A percentile compares a stretch with the other conserved stretches of the same genome.
phyloP scores from a whole-genome alignment of 148 eudicot genomes.

The Simmondsia chinensis region DNA sequence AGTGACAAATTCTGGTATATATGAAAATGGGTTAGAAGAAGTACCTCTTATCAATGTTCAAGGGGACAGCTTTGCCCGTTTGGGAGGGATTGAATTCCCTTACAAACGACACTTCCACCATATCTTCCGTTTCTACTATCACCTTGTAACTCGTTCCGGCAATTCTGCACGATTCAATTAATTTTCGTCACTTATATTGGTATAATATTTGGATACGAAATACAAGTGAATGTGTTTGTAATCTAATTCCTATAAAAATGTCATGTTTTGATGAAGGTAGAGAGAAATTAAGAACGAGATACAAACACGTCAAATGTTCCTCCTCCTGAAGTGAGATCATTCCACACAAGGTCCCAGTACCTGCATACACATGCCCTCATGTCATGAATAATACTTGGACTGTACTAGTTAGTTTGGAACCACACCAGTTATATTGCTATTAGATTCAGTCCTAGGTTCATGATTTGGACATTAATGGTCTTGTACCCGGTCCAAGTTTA shows the following conservation, averaged over 20 bases:
- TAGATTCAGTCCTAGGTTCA: no score
- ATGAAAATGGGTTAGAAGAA: constrained; percentile 1
- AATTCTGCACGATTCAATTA: constrained; percentile 39
- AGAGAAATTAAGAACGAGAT: constrained; percentile 1
- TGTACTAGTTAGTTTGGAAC: no score
- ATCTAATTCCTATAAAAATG: not conserved
- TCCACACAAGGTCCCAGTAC: constrained; percentile 88
- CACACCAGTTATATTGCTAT: no score
- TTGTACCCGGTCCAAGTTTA: no score
- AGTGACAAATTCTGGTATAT: no score
- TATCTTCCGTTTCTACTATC: constrained; percentile 48
- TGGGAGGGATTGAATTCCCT: constrained; percentile 74
- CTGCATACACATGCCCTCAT: constrained; percentile 18
- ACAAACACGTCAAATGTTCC: constrained; percentile 68
- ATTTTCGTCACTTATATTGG: no score
- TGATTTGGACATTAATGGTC: no score
- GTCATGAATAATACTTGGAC: not conserved
- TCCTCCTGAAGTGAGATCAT: constrained; percentile 35
- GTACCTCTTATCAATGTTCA: constrained; percentile 90
- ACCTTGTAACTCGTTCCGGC: constrained; percentile 51
- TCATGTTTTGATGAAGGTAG: not conserved
- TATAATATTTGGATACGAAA: no score
- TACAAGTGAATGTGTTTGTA: no score
- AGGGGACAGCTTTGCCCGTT: constrained; percentile 54
- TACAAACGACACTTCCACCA: constrained; percentile 74